Evolutionary conservation across 805 yeast genomes (phyloP).

Genomic region (Lipomyces sp.): DNA sequence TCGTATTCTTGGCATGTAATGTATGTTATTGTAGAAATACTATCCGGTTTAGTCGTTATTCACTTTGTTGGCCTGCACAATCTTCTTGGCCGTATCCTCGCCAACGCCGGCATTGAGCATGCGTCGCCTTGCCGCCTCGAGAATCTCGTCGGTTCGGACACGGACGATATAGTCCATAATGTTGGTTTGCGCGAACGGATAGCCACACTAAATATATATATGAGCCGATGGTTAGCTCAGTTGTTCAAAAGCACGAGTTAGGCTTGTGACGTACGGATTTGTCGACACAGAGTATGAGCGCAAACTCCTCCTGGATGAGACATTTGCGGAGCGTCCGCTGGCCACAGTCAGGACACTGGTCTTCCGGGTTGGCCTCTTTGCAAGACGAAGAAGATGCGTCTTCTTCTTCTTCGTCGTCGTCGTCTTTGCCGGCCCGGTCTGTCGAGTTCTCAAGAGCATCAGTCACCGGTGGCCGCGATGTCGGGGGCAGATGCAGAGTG

Average conservation of each 20-base stretch:
- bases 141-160: constrained; percentile 12
- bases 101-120: constrained; percentile 25
- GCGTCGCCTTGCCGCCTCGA: constrained; percentile 19
- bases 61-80: not conserved
- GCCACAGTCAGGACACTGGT: constrained; percentile 21
- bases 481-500: constrained; percentile 7
- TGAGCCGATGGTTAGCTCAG: no score
- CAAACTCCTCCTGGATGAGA: constrained; percentile 16
- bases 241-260: no score
- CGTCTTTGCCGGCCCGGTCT: not conserved
- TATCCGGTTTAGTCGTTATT: not conserved
- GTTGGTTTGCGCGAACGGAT: constrained; percentile 19
- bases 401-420: not conserved
- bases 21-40: not conserved
- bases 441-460: not conserved
- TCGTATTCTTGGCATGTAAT: not conserved
- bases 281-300: constrained; percentile 23
- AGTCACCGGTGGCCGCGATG: not conserved
- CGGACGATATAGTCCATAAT: not conserved
- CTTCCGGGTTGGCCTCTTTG: not conserved
- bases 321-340: constrained; percentile 19
- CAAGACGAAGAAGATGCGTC: no score
- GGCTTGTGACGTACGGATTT: constrained; percentile 4
- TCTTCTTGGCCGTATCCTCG: constrained; percentile 13
- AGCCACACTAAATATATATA: constrained; percentile 14